phyloP scores from a whole-genome alignment of 2,329 filamentous ascomycete genomes.

The Aciculosporium take region DNA sequence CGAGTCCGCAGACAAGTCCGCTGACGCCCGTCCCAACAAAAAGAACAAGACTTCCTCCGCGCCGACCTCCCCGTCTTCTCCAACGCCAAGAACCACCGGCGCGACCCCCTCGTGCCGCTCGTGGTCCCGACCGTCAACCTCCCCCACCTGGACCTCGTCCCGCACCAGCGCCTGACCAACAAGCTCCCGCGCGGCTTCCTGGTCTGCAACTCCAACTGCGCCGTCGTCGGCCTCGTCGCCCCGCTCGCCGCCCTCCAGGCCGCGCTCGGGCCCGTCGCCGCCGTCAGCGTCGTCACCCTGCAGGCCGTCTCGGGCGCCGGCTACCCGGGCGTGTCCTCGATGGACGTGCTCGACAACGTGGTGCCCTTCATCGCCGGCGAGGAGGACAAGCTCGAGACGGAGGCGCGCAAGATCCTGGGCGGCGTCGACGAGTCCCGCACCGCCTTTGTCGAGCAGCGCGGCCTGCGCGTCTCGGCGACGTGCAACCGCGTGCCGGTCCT shows the following conservation, averaged over 20 bases:
- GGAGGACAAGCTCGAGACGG: slow-evolving; percentile 90
- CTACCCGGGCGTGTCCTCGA: slow-evolving; percentile 76
- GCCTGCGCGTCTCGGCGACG: slow-evolving; percentile 65
- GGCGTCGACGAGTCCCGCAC: slow-evolving; percentile 54
- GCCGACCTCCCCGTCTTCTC: slow-evolving; percentile 87
- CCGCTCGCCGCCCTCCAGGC: slow-evolving; percentile 83
- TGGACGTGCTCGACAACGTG: slow-evolving; percentile 95
- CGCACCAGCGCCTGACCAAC: slow-evolving; percentile 67
- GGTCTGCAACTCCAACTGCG: slow-evolving; percentile 97
- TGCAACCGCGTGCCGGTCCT: slow-evolving; percentile 93
- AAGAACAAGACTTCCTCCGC: slow-evolving; percentile 82
- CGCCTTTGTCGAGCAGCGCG: slow-evolving; percentile 60
- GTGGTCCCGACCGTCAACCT: slow-evolving; percentile 94
- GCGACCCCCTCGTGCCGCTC: slow-evolving; percentile 77
- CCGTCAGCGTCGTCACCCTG: slow-evolving; percentile 72
- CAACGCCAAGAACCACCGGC: slow-evolving; percentile 95
- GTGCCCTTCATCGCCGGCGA: slow-evolving; percentile 88
- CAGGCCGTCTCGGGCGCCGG: slow-evolving; percentile 90
- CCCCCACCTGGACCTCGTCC: slow-evolving; percentile 70
- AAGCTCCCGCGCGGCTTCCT: slow-evolving; percentile 73
- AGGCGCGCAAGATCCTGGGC: slow-evolving; percentile 90
- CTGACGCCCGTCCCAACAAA: slow-evolving; percentile 11
- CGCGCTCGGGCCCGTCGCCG: slow-evolving; percentile 69
- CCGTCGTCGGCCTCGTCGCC: slow-evolving; percentile 89
- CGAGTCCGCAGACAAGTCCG: background rate